phyloP scores from a whole-genome alignment of 345 rosid genomes.

The Syzygium jambos region DNA sequence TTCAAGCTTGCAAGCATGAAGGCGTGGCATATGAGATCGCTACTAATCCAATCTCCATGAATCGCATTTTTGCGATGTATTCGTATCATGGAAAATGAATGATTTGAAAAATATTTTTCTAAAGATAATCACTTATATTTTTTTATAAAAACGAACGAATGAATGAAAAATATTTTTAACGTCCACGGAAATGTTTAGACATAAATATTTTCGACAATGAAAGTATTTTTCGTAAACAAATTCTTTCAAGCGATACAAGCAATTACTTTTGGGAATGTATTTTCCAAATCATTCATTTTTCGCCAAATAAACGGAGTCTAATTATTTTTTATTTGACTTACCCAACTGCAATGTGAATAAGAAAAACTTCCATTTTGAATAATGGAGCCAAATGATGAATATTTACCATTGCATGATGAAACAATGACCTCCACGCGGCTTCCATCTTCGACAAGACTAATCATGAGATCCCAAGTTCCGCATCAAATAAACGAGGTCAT shows the following conservation, averaged over 20 bases:
- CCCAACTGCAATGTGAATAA: background rate
- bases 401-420: background rate
- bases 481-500: background rate
- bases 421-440: background rate
- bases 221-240: background rate
- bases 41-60: background rate
- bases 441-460: background rate
- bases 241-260: background rate
- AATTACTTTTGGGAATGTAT: background rate
- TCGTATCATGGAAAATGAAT: background rate
- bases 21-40: background rate
- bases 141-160: background rate
- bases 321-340: background rate
- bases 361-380: accelerated
- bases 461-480: background rate
- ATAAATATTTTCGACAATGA: accelerated
- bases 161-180: background rate
- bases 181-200: background rate
- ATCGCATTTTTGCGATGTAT: background rate
- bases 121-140: background rate
- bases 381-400: background rate
- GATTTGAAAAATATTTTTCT: background rate
- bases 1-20: background rate
- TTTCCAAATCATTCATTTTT: background rate
- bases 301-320: background rate